Base-by-base conservation (phyloP, 352 stramenopile genomes). In the Aphanomyces invadans region DNA sequence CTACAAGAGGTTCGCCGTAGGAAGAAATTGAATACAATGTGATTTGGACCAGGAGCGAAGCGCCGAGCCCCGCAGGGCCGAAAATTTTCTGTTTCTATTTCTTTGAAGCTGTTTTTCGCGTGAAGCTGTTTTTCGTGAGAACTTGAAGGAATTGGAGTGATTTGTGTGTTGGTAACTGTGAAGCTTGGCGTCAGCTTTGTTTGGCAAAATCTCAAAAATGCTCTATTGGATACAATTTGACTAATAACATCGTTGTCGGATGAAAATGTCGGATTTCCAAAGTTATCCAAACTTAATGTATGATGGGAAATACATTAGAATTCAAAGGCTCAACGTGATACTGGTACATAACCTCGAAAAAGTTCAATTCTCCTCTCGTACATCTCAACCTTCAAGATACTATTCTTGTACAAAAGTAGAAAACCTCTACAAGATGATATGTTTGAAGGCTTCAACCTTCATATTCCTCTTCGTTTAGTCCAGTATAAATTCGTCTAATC, bases 21-120 rank as follows among this genome's bases (percentile, higher is more conserved):
- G n/a, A n/a, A n/a, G n/a, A n/a, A n/a, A n/a, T n/a, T n/a, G n/a
- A n/a, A n/a, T n/a, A n/a, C n/a, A n/a, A n/a, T n/a, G n/a, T n/a
- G n/a, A n/a, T n/a, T n/a, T n/a, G n/a, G 39, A 46, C 39, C 19
- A 11, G 39, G 39, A 46, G 39, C 39, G 39, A 17, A 46, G 39
- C 39, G 39, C 11, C 39, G 11, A 46, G 39, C 39, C 39, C 39
- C 39, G 39, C 39, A 46, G 39, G 39, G 39, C 19, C 39, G 19
- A 46, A 46, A n/a, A n/a, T n/a, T n/a, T n/a, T n/a, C n/a, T n/a
- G 15, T 42, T 42, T 54, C n/a, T n/a, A 29, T 52, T 39, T 23
- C 29, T 52, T 62, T 62, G 28, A 62, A 62, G 53, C 53, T 62
- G 53, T n/a, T 62, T 62, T 51, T 7, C 36, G 29, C 7, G 53